phyloP scores from a whole-genome alignment of 495 filamentous ascomycete genomes.

The Penicillium antarcticum region DNA sequence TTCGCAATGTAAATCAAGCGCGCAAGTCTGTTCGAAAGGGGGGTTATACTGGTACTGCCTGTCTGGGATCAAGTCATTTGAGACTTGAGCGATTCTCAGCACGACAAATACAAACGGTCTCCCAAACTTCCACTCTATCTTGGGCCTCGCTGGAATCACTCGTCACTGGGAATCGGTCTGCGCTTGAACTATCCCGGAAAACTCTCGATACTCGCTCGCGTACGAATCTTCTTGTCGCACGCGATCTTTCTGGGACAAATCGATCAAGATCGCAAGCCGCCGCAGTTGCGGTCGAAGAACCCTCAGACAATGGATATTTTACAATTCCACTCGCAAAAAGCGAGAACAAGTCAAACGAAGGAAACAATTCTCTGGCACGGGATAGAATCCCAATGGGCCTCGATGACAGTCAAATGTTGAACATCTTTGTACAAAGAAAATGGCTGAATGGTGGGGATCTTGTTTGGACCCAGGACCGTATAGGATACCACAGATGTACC shows the following conservation, averaged over 20 bases:
- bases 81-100: background rate
- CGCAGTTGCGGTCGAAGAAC: no score
- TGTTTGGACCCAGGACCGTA: no score
- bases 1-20: conserved; percentile 5
- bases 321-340: no score
- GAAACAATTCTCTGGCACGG: no score
- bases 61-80: background rate
- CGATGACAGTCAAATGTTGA: no score
- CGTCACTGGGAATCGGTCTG: background rate
- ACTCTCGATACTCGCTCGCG: background rate
- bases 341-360: no score
- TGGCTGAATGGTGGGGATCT: no score
- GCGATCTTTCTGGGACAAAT: background rate
- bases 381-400: no score
- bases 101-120: conserved; percentile 2
- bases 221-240: background rate
- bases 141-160: background rate
- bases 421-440: no score
- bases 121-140: background rate
- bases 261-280: background rate
- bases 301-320: no score
- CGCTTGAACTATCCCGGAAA: background rate
- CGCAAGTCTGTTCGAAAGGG: background rate
- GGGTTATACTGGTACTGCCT: background rate
- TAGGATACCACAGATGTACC: no score